These are phyloP conservation scores for Geranium brycei DNA, from an alignment of 345 rosid genomes.

Conservation along the genomic window DNA sequence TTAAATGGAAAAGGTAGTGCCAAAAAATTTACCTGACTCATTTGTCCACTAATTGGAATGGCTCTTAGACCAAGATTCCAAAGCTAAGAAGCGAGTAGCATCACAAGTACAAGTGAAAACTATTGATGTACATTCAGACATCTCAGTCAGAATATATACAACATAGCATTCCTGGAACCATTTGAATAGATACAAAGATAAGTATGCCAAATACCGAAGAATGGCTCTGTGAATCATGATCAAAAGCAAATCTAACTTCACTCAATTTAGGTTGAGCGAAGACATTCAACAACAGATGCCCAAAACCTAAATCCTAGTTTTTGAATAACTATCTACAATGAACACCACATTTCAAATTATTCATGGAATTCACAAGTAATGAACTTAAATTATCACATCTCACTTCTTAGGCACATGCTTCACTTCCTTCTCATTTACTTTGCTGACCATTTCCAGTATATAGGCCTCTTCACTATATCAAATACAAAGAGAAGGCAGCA, in stretches of 20 bases:
- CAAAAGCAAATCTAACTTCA: background rate
- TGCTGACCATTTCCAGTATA: too few species aligned
- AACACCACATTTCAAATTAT: too few species aligned
- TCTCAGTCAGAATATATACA: conserved; percentile 61
- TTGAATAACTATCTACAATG: too few species aligned
- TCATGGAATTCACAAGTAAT: too few species aligned
- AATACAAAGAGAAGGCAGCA: too few species aligned
- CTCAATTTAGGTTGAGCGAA: background rate
- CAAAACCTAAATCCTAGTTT: too few species aligned
- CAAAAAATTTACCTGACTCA: conserved; percentile 60
- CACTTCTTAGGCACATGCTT: too few species aligned
- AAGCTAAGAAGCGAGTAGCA: conserved; percentile 62
- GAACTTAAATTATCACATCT: too few species aligned
- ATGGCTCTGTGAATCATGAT: background rate
- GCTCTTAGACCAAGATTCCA: conserved; percentile 83
- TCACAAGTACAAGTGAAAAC: conserved; percentile 94
- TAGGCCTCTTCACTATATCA: too few species aligned
- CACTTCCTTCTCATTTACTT: too few species aligned
- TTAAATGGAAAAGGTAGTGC: too few species aligned
- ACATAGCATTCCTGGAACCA: conserved; percentile 82
- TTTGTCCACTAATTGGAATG: conserved; percentile 92
- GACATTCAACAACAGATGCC: too few species aligned
- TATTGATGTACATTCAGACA: conserved; percentile 69
- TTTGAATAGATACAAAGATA: conserved; percentile 1
- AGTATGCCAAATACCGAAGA: background rate